A percentile compares a stretch with the other conserved stretches of the same genome.
phyloP scores from a whole-genome alignment of 495 filamentous ascomycete species.

The Lichenothelia convexa region DNA sequence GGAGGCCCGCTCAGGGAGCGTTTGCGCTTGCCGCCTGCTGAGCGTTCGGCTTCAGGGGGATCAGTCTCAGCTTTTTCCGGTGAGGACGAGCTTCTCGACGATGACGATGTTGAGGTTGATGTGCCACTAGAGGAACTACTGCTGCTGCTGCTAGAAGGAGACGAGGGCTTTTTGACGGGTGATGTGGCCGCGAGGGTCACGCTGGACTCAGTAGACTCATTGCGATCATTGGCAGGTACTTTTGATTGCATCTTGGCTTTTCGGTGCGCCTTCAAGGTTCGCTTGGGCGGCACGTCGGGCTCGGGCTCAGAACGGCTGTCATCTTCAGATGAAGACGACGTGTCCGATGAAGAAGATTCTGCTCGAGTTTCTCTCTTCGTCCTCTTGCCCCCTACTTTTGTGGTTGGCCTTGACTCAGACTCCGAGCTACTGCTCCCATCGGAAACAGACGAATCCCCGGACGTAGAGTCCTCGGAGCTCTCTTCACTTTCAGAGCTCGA shows the following conservation, averaged over 20 bases:
- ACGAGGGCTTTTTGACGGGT: not conserved
- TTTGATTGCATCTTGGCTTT: too few species aligned
- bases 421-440: too few species aligned
- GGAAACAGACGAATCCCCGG: not conserved
- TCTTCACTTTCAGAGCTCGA: not conserved
- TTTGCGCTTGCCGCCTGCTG: not conserved
- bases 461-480: not conserved
- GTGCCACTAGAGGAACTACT: not conserved
- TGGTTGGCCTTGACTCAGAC: too few species aligned
- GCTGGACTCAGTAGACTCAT: constrained; percentile 2
- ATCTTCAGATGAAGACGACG: too few species aligned
- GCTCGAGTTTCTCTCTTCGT: too few species aligned
- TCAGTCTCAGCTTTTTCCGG: not conserved
- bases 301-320: too few species aligned
- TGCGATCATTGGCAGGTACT: too few species aligned
- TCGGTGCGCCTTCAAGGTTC: too few species aligned
- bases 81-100: not conserved
- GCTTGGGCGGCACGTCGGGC: too few species aligned
- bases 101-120: not conserved
- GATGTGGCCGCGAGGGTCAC: not conserved
- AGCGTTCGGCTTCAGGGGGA: not conserved
- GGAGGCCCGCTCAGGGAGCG: too few species aligned
- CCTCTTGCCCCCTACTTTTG: too few species aligned
- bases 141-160: not conserved
- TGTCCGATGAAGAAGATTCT: too few species aligned